Percentiles rank a stretch among this genome's conserved stretches.
Evolutionary conservation across 2,329 filamentous ascomycete species (phyloP).

Genomic region (Trichoderma brevicompactum): DNA sequence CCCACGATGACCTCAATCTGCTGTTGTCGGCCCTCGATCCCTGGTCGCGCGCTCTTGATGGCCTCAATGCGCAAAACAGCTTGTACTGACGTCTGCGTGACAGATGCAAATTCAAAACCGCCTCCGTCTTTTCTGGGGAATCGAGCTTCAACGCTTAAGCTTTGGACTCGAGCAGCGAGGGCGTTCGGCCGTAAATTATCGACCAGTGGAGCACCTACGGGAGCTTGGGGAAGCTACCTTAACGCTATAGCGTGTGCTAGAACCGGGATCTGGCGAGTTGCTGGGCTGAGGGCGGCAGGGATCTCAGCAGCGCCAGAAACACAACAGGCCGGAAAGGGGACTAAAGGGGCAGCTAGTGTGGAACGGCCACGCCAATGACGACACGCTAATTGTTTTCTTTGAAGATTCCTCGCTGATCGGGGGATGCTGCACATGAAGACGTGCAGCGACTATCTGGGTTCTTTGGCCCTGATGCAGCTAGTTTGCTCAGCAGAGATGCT

Average conservation of each 20-base stretch:
- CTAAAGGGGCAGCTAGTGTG: constrained; percentile 24
- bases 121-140: background rate
- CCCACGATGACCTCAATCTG: background rate
- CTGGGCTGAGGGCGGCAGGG: constrained; percentile 16
- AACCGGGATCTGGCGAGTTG: constrained; percentile 15
- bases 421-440: constrained; percentile 19
- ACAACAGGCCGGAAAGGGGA: constrained; percentile 18
- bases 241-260: constrained; percentile 13
- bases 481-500: background rate
- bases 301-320: constrained; percentile 12
- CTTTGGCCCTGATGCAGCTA: background rate
- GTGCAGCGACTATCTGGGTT: constrained; percentile 7
- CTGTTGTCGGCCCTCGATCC: background rate
- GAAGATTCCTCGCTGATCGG: constrained; percentile 6
- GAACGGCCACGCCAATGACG: constrained; percentile 23
- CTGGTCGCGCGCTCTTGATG: constrained; percentile 2
- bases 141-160: constrained; percentile 6
- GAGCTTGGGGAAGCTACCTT: constrained; percentile 21
- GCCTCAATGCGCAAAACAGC: background rate
- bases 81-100: constrained; percentile 1
- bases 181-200: background rate
- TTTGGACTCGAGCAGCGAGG: background rate
- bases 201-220: constrained; percentile 22
- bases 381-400: constrained; percentile 6
- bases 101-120: constrained; percentile 2